phyloP scores from a whole-genome alignment of 1,284 basidiomycete species.

The Ceratobasidium sp. region DNA sequence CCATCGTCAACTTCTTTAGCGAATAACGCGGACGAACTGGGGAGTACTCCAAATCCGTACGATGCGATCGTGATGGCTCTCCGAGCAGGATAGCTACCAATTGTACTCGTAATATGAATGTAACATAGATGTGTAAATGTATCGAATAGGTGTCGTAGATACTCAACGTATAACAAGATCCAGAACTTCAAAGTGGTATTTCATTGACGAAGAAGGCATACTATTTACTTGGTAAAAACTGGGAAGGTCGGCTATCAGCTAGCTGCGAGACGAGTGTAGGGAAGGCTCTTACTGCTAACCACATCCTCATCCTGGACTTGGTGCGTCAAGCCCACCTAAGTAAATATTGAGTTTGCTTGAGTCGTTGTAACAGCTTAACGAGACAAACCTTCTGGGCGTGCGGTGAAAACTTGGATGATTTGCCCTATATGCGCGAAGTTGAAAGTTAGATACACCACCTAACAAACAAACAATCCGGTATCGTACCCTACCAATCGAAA shows the following conservation, averaged over 20 bases:
- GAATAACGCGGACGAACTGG: neutral
- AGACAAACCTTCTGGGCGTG: slow-evolving; percentile 87
- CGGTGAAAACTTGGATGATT: slow-evolving; percentile 90
- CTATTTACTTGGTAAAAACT: slow-evolving; percentile 47
- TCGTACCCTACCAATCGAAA: neutral
- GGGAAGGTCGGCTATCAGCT: neutral
- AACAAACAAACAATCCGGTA: neutral
- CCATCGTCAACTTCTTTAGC: neutral
- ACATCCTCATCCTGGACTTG: slow-evolving; percentile 95
- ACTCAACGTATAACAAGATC: neutral
- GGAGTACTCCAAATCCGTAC: slow-evolving; percentile 20
- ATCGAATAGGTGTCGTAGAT: slow-evolving; percentile 2
- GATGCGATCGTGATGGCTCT: slow-evolving; percentile 30
- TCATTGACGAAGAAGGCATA: neutral
- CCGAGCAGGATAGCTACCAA: neutral
- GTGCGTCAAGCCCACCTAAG: slow-evolving; percentile 79
- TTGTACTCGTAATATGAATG: slow-evolving; percentile 13
- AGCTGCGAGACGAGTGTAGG: neutral
- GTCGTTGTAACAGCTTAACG: slow-evolving; percentile 42
- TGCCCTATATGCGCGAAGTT: slow-evolving; percentile 68
- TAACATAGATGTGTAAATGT: slow-evolving; percentile 13
- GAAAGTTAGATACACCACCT: neutral
- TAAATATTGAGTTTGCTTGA: neutral
- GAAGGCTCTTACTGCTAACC: slow-evolving; percentile 79
- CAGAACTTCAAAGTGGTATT: neutral